Percentiles rank a stretch among this genome's conserved stretches.
Evolutionary conservation across 305 asterid species (phyloP).

Genomic region (Rubia peregrina): DNA sequence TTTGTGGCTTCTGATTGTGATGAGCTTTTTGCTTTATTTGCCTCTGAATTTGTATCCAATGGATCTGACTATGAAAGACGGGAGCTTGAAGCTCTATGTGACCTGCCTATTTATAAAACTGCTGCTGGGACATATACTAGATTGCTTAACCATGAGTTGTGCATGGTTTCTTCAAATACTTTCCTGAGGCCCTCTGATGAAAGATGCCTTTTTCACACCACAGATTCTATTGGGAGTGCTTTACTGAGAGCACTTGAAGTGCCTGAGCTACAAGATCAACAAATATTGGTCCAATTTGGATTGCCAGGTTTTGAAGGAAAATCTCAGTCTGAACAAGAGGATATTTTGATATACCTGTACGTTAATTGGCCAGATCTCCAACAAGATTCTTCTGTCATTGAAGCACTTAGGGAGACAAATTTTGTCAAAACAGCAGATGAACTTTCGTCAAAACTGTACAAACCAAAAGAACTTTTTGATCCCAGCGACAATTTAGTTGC

Average conservation of each 20-base stretch:
- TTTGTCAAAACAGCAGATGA: constrained; percentile 84
- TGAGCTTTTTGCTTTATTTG: constrained; percentile 65
- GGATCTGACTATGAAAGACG: constrained; percentile 57
- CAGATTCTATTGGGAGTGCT: constrained; percentile 52
- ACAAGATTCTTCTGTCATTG: constrained; percentile 58
- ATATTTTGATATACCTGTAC: constrained; percentile 70
- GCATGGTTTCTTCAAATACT: constrained; percentile 77
- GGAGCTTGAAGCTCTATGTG: constrained; percentile 70
- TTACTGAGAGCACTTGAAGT: constrained; percentile 81
- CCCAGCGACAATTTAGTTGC: constrained; percentile 75
- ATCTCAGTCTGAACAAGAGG: constrained; percentile 73
- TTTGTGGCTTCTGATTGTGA: constrained; percentile 57
- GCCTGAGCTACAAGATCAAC: constrained; percentile 72
- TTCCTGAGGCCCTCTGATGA: constrained; percentile 81
- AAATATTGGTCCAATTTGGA: constrained; percentile 74
- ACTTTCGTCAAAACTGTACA: constrained; percentile 42
- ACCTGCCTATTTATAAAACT: constrained; percentile 82
- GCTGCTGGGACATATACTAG: constrained; percentile 63
- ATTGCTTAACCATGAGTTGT: constrained; percentile 53
- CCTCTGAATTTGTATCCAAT: constrained; percentile 55
- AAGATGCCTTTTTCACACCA: constrained; percentile 57
- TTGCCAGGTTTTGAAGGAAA: constrained; percentile 73
- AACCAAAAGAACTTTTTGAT: constrained; percentile 75
- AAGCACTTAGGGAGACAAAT: constrained; percentile 65
- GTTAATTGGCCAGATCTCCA: constrained; percentile 82